Evolutionary conservation across 2,329 filamentous ascomycete genomes (phyloP).

Genomic region (Chaetomiaceae sp.): DNA sequence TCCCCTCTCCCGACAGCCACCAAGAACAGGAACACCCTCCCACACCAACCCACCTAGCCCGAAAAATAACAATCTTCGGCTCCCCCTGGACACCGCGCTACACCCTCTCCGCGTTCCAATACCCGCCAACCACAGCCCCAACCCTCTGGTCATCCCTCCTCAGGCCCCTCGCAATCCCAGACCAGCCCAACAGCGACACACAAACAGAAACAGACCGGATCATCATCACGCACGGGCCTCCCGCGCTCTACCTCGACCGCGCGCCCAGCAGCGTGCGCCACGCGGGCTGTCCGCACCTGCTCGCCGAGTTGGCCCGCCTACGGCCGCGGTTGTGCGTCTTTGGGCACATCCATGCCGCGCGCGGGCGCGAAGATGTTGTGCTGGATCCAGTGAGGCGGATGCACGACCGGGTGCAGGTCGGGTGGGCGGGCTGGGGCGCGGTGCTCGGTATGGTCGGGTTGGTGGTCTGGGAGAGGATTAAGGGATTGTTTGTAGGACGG

Average conservation of each 20-base stretch:
- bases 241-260: constrained; percentile 30
- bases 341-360: constrained; percentile 32
- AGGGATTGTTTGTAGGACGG: not conserved
- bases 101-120: constrained; percentile 40
- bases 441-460: not conserved
- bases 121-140: not conserved
- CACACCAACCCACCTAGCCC: not conserved
- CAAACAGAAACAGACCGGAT: constrained; percentile 25
- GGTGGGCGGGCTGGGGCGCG: not conserved
- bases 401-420: constrained; percentile 5
- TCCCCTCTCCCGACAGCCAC: not conserved
- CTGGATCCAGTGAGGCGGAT: not conserved
- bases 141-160: not conserved
- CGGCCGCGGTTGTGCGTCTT: constrained; percentile 33
- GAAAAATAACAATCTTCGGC: constrained; percentile 31
- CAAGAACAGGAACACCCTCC: not conserved
- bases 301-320: constrained; percentile 28
- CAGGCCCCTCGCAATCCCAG: not conserved
- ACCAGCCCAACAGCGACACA: not conserved
- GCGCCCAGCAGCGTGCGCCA: constrained; percentile 13
- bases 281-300: constrained; percentile 26
- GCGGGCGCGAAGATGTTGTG: constrained; percentile 3
- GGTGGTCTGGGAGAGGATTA: not conserved
- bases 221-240: constrained; percentile 33
- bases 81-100: constrained; percentile 32